Conservation (phyloP, 129 eudicot species). For the Logfia minima region DNA sequence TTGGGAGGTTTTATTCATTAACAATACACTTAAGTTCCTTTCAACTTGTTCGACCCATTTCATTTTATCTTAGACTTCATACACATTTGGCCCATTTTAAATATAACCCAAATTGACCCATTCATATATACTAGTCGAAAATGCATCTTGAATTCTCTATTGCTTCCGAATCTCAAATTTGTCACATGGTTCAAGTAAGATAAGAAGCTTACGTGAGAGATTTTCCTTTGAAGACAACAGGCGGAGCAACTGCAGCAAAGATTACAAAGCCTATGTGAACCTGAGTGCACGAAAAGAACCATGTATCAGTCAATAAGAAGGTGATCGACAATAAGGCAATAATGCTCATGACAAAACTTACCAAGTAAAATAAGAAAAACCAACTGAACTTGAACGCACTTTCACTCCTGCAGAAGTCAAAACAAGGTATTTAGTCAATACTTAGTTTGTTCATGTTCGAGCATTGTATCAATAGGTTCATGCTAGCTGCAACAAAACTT, state of each 20-base stretch:
- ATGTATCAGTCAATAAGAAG: neutral
- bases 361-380: constrained; percentile 86
- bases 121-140: neutral
- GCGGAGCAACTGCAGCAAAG: constrained; percentile 96
- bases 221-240: constrained; percentile 87
- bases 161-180: neutral
- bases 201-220: constrained; percentile 72
- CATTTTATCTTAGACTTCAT: neutral
- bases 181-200: neutral
- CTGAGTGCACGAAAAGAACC: constrained; percentile 37
- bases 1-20: neutral
- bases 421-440: neutral
- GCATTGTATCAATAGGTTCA: neutral
- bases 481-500: neutral
- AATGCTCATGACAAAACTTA: constrained; percentile 20
- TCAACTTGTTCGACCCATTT: neutral
- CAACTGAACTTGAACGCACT: constrained; percentile 78
- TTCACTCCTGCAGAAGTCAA: constrained; percentile 58
- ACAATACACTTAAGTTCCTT: neutral
- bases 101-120: neutral
- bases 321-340: neutral
- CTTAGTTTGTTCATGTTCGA: neutral
- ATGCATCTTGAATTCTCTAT: neutral
- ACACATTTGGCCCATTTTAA: neutral
- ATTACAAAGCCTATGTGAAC: constrained; percentile 72